phyloP scores from a whole-genome alignment of 352 stramenopile genomes.

The Globisporangium splendens region DNA sequence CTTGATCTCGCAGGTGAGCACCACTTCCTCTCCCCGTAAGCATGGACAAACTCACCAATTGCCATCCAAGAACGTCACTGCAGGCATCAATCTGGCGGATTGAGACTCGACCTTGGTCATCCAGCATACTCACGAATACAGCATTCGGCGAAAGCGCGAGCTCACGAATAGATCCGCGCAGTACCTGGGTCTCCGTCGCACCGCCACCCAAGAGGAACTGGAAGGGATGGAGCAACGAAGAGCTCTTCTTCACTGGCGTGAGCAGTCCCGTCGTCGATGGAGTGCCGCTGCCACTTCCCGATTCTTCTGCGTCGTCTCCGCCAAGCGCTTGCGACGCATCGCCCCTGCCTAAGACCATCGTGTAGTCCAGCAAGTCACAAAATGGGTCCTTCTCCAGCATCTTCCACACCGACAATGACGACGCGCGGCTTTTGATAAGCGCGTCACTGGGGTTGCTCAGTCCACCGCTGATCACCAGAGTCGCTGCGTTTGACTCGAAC shows the following conservation, averaged over 20 bases:
- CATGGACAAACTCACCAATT: slow-evolving; percentile 19
- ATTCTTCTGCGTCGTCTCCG: neutral
- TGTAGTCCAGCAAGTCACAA: slow-evolving; percentile 61
- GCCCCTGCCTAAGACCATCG: slow-evolving; percentile 48
- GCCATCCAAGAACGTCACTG: slow-evolving; percentile 53
- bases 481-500: slow-evolving; percentile 32
- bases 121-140: slow-evolving; percentile 51
- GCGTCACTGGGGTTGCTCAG: slow-evolving; percentile 52
- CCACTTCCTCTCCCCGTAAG: neutral
- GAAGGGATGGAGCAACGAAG: slow-evolving; percentile 26
- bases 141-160: slow-evolving; percentile 46
- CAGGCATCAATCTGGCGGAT: slow-evolving; percentile 67
- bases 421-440: slow-evolving; percentile 39
- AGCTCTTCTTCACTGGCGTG: slow-evolving; percentile 14
- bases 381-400: slow-evolving; percentile 34
- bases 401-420: slow-evolving; percentile 66
- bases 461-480: slow-evolving; percentile 53
- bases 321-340: neutral
- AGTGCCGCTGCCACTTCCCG: neutral
- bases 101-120: slow-evolving; percentile 34
- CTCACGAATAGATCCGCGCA: slow-evolving; percentile 34
- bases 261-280: slow-evolving; percentile 1
- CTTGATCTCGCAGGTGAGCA: neutral
- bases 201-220: slow-evolving; percentile 37
- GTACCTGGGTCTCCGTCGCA: slow-evolving; percentile 5